Evolutionary conservation across 2,329 filamentous ascomycete genomes (phyloP).

Genomic region (Aspergillus pseudoviridinutans): DNA sequence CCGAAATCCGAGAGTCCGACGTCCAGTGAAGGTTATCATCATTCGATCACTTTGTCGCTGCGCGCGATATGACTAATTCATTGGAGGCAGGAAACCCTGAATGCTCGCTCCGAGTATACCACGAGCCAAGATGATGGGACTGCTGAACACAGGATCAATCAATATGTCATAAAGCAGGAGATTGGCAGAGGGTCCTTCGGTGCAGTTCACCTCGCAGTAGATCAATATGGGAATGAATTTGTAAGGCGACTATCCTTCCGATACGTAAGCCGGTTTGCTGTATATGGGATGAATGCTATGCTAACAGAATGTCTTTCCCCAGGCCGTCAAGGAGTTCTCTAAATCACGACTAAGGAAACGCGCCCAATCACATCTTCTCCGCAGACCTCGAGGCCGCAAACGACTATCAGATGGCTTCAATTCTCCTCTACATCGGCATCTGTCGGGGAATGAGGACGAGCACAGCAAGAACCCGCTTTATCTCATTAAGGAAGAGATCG

Average conservation of each 20-base stretch:
- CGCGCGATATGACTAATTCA: not conserved
- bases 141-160: slow-evolving; percentile 84
- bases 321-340: slow-evolving; percentile 98
- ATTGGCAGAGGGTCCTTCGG: slow-evolving; percentile 97
- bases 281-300: slow-evolving; percentile 12
- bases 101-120: slow-evolving; percentile 81
- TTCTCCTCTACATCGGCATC: slow-evolving; percentile 60
- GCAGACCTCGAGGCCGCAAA: slow-evolving; percentile 53
- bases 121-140: slow-evolving; percentile 79
- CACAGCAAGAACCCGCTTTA: slow-evolving; percentile 69
- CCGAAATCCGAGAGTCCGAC: slow-evolving; percentile 56
- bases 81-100: slow-evolving; percentile 71
- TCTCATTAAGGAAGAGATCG: slow-evolving; percentile 91
- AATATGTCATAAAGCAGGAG: slow-evolving; percentile 90
- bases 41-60: not conserved
- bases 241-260: slow-evolving; percentile 50
- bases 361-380: slow-evolving; percentile 82
- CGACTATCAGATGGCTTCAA: slow-evolving; percentile 58
- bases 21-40: slow-evolving; percentile 56
- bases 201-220: slow-evolving; percentile 81
- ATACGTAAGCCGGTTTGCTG: not conserved
- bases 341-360: slow-evolving; percentile 86
- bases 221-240: slow-evolving; percentile 91
- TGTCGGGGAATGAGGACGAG: slow-evolving; percentile 48
- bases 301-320: slow-evolving; percentile 9